Conservation (phyloP, 2,329 filamentous ascomycete species). For the Hawksworthiomyces lignivorus region DNA sequence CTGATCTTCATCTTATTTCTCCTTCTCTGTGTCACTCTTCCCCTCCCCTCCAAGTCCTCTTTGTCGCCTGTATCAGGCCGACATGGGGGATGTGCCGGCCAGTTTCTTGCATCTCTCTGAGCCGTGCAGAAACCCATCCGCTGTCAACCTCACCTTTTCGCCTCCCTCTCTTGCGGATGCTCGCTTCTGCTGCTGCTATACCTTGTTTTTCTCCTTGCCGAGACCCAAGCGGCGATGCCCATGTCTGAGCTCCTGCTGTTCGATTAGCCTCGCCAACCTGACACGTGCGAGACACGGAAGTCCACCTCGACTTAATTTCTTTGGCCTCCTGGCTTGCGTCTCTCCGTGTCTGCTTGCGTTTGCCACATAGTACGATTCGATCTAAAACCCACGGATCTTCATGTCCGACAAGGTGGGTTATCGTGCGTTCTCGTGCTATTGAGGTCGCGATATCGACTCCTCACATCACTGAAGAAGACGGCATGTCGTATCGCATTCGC, state of each 20-base stretch:
- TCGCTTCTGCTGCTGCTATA: neutral
- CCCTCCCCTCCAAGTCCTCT: too few relatives aligned
- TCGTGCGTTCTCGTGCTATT: too few relatives aligned
- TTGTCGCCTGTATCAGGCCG: neutral
- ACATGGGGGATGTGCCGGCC: neutral
- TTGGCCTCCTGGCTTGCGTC: neutral
- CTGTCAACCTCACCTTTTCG: too few relatives aligned
- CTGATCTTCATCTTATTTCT: neutral
- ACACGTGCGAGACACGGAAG: neutral
- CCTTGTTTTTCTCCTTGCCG: neutral
- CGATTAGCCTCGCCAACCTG: too few relatives aligned
- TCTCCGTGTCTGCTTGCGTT: too few relatives aligned
- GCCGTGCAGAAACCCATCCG: too few relatives aligned
- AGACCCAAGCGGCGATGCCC: slow-evolving; percentile 1
- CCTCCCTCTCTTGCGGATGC: too few relatives aligned
- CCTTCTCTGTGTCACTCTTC: neutral
- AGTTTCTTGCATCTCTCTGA: slow-evolving; percentile 1
- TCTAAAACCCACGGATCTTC: neutral
- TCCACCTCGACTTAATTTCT: neutral
- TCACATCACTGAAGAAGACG: too few relatives aligned
- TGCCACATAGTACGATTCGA: too few relatives aligned
- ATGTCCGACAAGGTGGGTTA: slow-evolving; percentile 2
- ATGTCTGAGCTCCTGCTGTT: neutral
- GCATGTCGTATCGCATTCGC: neutral
- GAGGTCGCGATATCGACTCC: too few relatives aligned